These are phyloP conservation scores for Boletus subcaerulescens DNA, from an alignment of 768 basidiomycete species.

Conservation along the genomic window DNA sequence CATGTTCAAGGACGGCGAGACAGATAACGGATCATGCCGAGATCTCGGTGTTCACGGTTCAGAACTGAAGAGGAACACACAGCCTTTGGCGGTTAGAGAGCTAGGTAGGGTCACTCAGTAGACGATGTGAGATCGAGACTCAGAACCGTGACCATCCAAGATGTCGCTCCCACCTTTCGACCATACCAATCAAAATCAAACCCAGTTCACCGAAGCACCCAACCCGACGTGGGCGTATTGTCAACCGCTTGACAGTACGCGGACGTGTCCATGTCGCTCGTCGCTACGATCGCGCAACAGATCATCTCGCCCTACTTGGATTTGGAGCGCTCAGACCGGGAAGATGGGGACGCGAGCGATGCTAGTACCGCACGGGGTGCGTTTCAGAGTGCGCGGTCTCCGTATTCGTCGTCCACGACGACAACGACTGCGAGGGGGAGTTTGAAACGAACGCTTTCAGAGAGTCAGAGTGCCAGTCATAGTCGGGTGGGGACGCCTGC, in stretches of 20 bases:
- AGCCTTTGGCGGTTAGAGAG: too few species aligned
- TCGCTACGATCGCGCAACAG: constrained; percentile 87
- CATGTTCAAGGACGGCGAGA: too few species aligned
- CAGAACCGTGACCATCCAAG: neutral
- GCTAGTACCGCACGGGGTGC: constrained; percentile 7
- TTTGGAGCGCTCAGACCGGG: constrained; percentile 83
- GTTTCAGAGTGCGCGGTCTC: constrained; percentile 18
- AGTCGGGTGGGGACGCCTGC: constrained; percentile 29
- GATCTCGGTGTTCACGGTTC: too few species aligned
- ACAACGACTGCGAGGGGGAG: constrained; percentile 12
- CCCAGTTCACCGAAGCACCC: constrained; percentile 29
- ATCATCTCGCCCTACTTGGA: constrained; percentile 86
- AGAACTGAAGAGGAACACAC: too few species aligned
- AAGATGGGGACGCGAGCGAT: constrained; percentile 49
- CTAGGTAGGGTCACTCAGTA: neutral
- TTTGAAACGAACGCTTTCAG: constrained; percentile 23
- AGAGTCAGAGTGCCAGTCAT: constrained; percentile 24
- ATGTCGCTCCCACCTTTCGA: constrained; percentile 33
- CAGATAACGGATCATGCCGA: too few species aligned
- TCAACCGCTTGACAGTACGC: constrained; percentile 27
- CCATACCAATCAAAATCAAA: neutral
- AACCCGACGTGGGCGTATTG: constrained; percentile 34
- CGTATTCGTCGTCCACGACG: constrained; percentile 18
- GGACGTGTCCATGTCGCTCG: constrained; percentile 77
- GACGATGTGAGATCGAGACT: neutral